Conservation (phyloP, 108 stramenopile genomes). For the Skeletonema marinoi region DNA sequence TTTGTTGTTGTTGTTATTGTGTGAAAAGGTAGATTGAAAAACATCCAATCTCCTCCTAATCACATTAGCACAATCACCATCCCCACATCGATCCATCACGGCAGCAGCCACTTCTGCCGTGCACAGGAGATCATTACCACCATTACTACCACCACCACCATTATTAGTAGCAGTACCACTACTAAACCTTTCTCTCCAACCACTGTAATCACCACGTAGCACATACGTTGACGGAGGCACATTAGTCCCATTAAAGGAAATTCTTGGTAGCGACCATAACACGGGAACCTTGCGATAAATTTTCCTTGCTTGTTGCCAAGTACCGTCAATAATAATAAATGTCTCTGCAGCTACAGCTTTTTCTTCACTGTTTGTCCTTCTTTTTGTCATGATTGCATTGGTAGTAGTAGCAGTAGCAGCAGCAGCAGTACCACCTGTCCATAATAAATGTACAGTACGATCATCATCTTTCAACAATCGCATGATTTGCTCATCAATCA, state of each 20-base stretch:
- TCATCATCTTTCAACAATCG: background rate
- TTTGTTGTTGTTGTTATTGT: background rate
- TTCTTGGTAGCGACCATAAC: slow-evolving; percentile 27
- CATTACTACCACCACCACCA: background rate
- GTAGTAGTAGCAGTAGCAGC: background rate
- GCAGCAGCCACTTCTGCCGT: slow-evolving; percentile 29
- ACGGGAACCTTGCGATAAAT: slow-evolving; percentile 27
- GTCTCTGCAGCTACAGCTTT: background rate
- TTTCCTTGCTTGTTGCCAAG: slow-evolving; percentile 39
- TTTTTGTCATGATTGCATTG: background rate
- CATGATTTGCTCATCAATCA: background rate
- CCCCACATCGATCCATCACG: slow-evolving; percentile 7
- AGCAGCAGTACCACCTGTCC: background rate
- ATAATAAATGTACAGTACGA: background rate
- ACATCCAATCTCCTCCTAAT: slow-evolving; percentile 16
- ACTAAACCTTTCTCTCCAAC: slow-evolving; percentile 36
- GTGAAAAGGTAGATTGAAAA: slow-evolving; percentile 17
- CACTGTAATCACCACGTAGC: slow-evolving; percentile 32
- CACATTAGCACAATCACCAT: background rate
- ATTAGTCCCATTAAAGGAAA: slow-evolving; percentile 4
- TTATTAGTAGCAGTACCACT: background rate
- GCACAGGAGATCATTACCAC: slow-evolving; percentile 16
- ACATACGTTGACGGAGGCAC: slow-evolving; percentile 17
- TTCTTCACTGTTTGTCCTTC: background rate
- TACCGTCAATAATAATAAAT: slow-evolving; percentile 41